A percentile compares a stretch with the other conserved stretches of the same genome.
Conservation (phyloP, 2,329 filamentous ascomycete species). For the Fusarium paranaense region DNA sequence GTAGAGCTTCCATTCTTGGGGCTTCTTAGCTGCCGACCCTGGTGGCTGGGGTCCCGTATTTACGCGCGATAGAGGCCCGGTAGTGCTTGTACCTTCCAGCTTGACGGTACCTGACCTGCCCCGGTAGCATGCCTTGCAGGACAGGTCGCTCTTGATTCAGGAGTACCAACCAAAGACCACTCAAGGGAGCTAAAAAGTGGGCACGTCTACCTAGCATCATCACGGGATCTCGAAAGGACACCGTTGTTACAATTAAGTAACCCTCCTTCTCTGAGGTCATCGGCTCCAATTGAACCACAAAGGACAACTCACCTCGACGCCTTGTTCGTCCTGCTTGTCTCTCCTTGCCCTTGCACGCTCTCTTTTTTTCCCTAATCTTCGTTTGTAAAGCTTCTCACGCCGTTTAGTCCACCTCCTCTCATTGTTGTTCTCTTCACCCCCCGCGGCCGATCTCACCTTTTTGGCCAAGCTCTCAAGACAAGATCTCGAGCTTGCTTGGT, state of each 20-base stretch:
- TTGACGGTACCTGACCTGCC: conserved; percentile 8
- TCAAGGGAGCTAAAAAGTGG: conserved; percentile 42
- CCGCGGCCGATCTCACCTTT: conserved; percentile 19
- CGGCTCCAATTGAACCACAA: conserved; percentile 44
- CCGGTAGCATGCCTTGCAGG: neutral
- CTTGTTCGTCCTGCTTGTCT: conserved; percentile 31
- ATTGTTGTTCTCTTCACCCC: neutral
- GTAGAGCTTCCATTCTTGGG: conserved; percentile 37
- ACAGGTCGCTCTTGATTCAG: neutral
- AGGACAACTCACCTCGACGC: conserved; percentile 40
- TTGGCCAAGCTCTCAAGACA: conserved; percentile 4
- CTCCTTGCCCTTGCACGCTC: conserved; percentile 33
- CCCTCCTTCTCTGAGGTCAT: conserved; percentile 46
- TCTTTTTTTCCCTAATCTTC: conserved; percentile 19
- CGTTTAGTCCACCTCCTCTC: conserved; percentile 9
- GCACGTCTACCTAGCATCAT: conserved; percentile 42
- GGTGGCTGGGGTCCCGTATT: conserved; percentile 24
- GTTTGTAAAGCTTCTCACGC: conserved; percentile 24
- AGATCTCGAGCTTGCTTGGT: conserved; percentile 12
- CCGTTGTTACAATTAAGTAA: conserved; percentile 46
- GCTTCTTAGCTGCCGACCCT: conserved; percentile 32
- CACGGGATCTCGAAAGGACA: conserved; percentile 55
- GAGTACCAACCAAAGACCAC: conserved; percentile 3
- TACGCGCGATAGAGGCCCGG: neutral
- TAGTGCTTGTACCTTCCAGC: neutral